Evolutionary conservation across 805 yeast species (phyloP).

Genomic region (Metschnikowia baotianmanensis): DNA sequence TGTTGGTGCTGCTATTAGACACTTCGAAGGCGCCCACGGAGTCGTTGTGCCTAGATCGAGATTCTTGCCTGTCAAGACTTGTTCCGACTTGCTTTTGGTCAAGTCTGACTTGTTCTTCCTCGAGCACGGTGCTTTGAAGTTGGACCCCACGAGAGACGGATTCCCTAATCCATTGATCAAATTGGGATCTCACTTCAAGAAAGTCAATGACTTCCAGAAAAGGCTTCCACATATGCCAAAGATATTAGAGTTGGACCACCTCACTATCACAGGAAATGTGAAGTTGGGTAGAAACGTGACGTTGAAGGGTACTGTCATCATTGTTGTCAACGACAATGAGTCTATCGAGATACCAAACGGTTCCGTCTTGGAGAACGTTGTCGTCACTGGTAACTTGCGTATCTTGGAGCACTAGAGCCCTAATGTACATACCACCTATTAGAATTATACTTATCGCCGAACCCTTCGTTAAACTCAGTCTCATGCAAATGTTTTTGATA

Average conservation of each 20-base stretch:
- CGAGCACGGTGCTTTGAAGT: slow-evolving; percentile 84
- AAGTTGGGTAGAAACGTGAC: slow-evolving; percentile 84
- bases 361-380: slow-evolving; percentile 90
- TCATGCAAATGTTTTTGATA: no score
- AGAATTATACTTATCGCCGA: neutral
- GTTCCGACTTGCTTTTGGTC: slow-evolving; percentile 90
- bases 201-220: slow-evolving; percentile 84
- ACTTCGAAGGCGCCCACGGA: slow-evolving; percentile 93
- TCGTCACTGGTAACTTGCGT: slow-evolving; percentile 93
- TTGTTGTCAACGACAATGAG: slow-evolving; percentile 96
- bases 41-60: slow-evolving; percentile 98
- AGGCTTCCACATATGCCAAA: slow-evolving; percentile 95
- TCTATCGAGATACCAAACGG: slow-evolving; percentile 98
- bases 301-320: slow-evolving; percentile 94
- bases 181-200: slow-evolving; percentile 94
- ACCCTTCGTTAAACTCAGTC: no score
- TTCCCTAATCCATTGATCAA: slow-evolving; percentile 93
- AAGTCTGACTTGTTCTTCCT: slow-evolving; percentile 91
- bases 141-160: slow-evolving; percentile 83
- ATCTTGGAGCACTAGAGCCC: slow-evolving; percentile 75
- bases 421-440: neutral
- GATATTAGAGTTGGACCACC: slow-evolving; percentile 93
- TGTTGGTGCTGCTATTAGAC: slow-evolving; percentile 98
- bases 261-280: slow-evolving; percentile 97
- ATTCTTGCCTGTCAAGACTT: slow-evolving; percentile 96